Evolutionary conservation across 345 rosid species (phyloP), one percentile per base, ranked within the genome.

Genomic region (Hibiscus syriacus): DNA sequence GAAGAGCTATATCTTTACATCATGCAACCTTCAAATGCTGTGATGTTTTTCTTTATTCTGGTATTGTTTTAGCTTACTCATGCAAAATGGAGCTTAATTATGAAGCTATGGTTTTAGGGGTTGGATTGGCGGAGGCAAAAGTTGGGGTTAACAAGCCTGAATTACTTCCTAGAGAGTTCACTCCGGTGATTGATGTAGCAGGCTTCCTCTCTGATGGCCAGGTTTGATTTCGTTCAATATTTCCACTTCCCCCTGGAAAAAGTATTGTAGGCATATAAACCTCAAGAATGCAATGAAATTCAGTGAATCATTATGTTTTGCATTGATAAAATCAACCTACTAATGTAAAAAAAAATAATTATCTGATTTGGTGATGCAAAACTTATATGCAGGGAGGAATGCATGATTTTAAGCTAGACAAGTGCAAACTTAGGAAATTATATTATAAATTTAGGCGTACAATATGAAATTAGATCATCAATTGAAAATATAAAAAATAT

Each of bases 191-290:
- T 62, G 97, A 93, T 78, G 94, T 85, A 3, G 96, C 97, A 8
- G 97, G 88, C 16, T 88, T 93, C 76, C 97, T 93, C 70, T 93
- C 97, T 26, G 86, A 84, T 70, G 98, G 97, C 76, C 98, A 93
- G 92, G 96, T 88, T 2, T 13, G 66, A 5, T 59, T 67, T 53
- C 66, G 30, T 58, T 66, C 36, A 43, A 29, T 34, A 17, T 57
- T 17, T 36, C 2, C 11, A 5, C 14, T 63, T 19, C 19, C 17
- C 4, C 26, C 8, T 32, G 32, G 55, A 5, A 52, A 32, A 55
- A 17, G n/a, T n/a, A n/a, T n/a, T n/a, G n/a, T n/a, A n/a, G 32
- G 39, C 39, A 36, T 9, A 22, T 52, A 9, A 9, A 20, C 27
- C 55, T 52, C 14, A 0, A 20, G 4, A 2, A 9, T 53, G 9